Percentiles rank a stretch among this genome's conserved stretches.
Conservation (phyloP, 192 early-diverging fungal genomes). For the Rhizoclosmatium sp. region DNA sequence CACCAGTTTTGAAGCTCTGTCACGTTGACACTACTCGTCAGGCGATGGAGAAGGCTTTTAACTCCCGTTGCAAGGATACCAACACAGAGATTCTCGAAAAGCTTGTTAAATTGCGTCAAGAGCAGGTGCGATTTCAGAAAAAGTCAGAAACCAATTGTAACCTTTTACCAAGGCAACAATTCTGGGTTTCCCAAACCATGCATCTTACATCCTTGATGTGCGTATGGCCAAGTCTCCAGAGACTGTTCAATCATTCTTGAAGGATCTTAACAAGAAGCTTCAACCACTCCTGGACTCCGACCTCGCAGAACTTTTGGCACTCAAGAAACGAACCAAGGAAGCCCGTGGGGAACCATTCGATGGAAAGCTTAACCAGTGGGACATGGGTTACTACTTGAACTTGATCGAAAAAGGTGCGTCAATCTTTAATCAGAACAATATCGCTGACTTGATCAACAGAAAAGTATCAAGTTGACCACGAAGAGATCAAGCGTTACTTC, state of each 20-base stretch:
- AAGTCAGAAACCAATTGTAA: background rate
- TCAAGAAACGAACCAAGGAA: slow-evolving; percentile 67
- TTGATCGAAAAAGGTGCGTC: slow-evolving; percentile 63
- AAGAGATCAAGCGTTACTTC: slow-evolving; percentile 83
- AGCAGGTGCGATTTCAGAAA: slow-evolving; percentile 15
- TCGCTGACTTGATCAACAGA: slow-evolving; percentile 11
- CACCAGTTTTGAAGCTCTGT: slow-evolving; percentile 21
- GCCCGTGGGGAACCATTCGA: slow-evolving; percentile 61
- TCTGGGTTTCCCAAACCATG: slow-evolving; percentile 77
- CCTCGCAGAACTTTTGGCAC: slow-evolving; percentile 61
- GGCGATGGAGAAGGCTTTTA: slow-evolving; percentile 21
- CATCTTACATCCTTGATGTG: slow-evolving; percentile 74
- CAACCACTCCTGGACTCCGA: slow-evolving; percentile 66
- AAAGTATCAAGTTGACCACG: slow-evolving; percentile 78
- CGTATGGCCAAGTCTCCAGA: slow-evolving; percentile 83
- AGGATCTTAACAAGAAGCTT: slow-evolving; percentile 66
- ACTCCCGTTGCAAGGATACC: slow-evolving; percentile 14
- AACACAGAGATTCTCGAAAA: slow-evolving; percentile 24
- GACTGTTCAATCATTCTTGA: slow-evolving; percentile 66
- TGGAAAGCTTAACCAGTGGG: slow-evolving; percentile 74
- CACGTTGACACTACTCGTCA: slow-evolving; percentile 10
- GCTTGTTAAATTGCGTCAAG: slow-evolving; percentile 19
- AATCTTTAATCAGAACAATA: too few species aligned
- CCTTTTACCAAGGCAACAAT: slow-evolving; percentile 47
- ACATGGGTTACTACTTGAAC: slow-evolving; percentile 75